phyloP scores from a whole-genome alignment of 2,329 filamentous ascomycete genomes.

The Metarhizium humberi region DNA sequence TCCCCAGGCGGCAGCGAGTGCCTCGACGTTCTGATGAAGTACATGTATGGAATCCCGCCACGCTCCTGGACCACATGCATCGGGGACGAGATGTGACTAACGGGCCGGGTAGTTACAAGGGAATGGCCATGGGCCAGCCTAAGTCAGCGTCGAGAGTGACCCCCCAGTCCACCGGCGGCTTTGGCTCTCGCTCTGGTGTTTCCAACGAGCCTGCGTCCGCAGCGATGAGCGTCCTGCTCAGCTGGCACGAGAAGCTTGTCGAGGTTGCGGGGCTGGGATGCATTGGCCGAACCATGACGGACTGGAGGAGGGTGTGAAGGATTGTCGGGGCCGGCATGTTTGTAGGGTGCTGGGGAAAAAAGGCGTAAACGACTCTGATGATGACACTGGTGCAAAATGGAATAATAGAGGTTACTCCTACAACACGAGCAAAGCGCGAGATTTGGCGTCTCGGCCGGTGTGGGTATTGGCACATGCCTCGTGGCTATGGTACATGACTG shows the following conservation, averaged over 20 bases:
- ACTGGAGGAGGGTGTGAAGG: constrained; percentile 67
- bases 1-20: constrained; percentile 74
- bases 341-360: not conserved
- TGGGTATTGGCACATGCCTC: no score
- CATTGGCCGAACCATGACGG: constrained; percentile 91
- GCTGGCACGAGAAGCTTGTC: constrained; percentile 98
- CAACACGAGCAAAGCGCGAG: not conserved
- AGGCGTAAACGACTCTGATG: not conserved
- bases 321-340: not conserved
- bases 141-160: constrained; percentile 33
- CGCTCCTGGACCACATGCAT: not conserved
- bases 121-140: constrained; percentile 56
- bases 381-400: not conserved
- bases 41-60: constrained; percentile 54
- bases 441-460: not conserved
- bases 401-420: not conserved
- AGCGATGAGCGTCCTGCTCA: constrained; percentile 92
- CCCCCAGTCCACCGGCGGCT: constrained; percentile 71
- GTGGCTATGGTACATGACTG: not conserved
- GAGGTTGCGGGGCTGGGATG: constrained; percentile 86
- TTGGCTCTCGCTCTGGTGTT: constrained; percentile 45
- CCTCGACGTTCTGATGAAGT: constrained; percentile 94
- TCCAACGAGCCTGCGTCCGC: constrained; percentile 64
- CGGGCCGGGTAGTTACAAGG: constrained; percentile 65
- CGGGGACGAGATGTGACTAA: not conserved